Base-by-base conservation (phyloP, 352 stramenopile genomes). In the Globisporangium nagaii region DNA sequence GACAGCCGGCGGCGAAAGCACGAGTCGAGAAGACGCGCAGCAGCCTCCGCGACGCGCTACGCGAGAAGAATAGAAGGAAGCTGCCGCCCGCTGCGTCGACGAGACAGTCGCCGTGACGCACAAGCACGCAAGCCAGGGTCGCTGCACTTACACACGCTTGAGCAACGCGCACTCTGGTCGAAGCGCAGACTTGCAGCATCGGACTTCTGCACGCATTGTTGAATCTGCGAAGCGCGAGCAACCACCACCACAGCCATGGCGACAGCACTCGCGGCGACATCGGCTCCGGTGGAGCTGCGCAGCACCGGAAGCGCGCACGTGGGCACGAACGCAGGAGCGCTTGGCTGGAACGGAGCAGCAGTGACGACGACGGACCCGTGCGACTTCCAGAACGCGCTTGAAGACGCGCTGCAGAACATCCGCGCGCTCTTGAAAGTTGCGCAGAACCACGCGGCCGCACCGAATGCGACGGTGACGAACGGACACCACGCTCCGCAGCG, bases 391-490 rank as follows among this genome's bases (percentile, higher is more conserved):
- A 36, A 13, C 17, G 59, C 56, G 11, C 53, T 84, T 43, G 60
- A 70, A 45, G 63, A 73, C 24, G 65, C 71, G 50, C 37, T 84
- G 31, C 8, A 22, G 6, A 40, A 22, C n/a, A 20, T 62, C 17
- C 58, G 53, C 5, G 17, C 43, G 8, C 37, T 61, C 10, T 11
- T 65, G 22, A 56, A 65, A 20, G 30, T 34, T 9, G 53, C 53
- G 30, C 75, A 85, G 63, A 50, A 41, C 31, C 49, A 42, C 8
- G 41, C n/a, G 9, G n/a, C n/a, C n/a, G n/a, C n/a, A n/a, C n/a
- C n/a, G n/a, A n/a, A 41, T 25, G n/a, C 20, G 17, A 31, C 34
- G n/a, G n/a, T n/a, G n/a, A 17, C 34, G n/a, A 34, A 32, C 32
- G 43, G 25, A 17, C 25, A 45, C 20, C 12, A n/a, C n/a, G n/a